Evolutionary conservation across 495 filamentous ascomycete species (phyloP), one percentile per base, ranked within the genome.

Genomic region (Penicilliopsis zonata): DNA sequence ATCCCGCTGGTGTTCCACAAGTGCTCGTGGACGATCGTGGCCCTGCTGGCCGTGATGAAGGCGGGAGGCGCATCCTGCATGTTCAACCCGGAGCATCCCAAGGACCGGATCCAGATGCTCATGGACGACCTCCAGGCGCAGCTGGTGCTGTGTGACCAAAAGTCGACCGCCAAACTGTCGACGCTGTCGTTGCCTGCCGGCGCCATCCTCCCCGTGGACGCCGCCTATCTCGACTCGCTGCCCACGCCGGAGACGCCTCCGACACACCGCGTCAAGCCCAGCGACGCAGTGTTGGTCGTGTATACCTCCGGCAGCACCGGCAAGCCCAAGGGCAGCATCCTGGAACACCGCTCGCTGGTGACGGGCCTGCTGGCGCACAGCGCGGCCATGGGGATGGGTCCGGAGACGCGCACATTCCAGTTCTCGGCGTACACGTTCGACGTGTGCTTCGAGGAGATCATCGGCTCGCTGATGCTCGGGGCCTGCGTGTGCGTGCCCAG

Each of bases 311-410:
- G 69, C 5, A 63, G 55, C 10, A 72, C 67, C 1, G 66, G 66
- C 4, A 67, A 53, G 12, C 67, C 67, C 0, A 70, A 70, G 40
- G 72, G 69, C 13, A 65, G 73, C 35, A 61, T 80, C 24, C 67
- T 87, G 21, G 82, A 74, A 2, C 83, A 87, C 41, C 65, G 80
- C 7, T 35, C 86, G 79, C 46, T 64, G 69, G 36, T 39, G 18
- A 57, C 38, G 14, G 38, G 33, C 12, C 34, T 40, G 6, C 12
- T 23, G 3, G 32, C 43, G 13, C 42, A 35, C 24, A 23, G 13
- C 3, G 3, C 12, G 8, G 23, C 24, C 8, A 21, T 13, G 10
- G 43, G 38, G 16, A 5, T 70, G 62, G 56, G 68, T 33, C 23
- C 41, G 3, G 16, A 28, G 8, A 25, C 34, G 8, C 30, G 45